A percentile compares a stretch with the other conserved stretches of the same genome.
These are phyloP conservation scores for Suillus spraguei DNA, from an alignment of 768 basidiomycete genomes.

Conservation along the genomic window DNA sequence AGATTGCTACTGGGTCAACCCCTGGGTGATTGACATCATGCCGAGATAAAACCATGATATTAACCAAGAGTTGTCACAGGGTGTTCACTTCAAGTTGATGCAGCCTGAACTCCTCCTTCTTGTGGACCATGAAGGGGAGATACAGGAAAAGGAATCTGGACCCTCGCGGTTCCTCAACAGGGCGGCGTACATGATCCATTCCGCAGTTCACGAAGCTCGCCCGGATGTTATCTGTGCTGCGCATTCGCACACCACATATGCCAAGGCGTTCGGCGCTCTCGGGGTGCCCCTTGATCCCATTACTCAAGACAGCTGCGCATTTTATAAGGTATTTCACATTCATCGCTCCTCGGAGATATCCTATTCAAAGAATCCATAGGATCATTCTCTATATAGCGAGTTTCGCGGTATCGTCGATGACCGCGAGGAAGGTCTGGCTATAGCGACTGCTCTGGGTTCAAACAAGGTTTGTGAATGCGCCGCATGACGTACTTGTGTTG, in stretches of 20 bases:
- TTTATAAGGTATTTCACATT: slow-evolving; percentile 27
- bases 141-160: slow-evolving; percentile 35
- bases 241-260: slow-evolving; percentile 37
- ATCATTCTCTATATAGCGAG: slow-evolving; percentile 31
- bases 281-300: slow-evolving; percentile 34
- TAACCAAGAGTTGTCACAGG: slow-evolving; percentile 27
- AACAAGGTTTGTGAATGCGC: slow-evolving; percentile 23
- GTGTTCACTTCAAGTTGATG: slow-evolving; percentile 49
- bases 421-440: too few relatives aligned
- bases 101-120: slow-evolving; percentile 47
- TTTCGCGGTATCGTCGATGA: slow-evolving; percentile 42
- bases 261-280: slow-evolving; percentile 41
- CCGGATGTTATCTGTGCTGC: too few relatives aligned
- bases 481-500: too few relatives aligned
- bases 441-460: slow-evolving; percentile 29
- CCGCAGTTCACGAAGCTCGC: too few relatives aligned
- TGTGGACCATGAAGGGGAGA: slow-evolving; percentile 41
- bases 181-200: slow-evolving; percentile 42
- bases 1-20: slow-evolving; percentile 56
- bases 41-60: not conserved
- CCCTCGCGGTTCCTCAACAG: slow-evolving; percentile 36
- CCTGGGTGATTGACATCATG: slow-evolving; percentile 35
- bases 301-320: slow-evolving; percentile 37
- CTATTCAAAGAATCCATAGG: slow-evolving; percentile 16
- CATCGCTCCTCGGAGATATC: not conserved